phyloP scores from a whole-genome alignment of 176 grass and related monocot genomes.

The Zea luxurians region DNA sequence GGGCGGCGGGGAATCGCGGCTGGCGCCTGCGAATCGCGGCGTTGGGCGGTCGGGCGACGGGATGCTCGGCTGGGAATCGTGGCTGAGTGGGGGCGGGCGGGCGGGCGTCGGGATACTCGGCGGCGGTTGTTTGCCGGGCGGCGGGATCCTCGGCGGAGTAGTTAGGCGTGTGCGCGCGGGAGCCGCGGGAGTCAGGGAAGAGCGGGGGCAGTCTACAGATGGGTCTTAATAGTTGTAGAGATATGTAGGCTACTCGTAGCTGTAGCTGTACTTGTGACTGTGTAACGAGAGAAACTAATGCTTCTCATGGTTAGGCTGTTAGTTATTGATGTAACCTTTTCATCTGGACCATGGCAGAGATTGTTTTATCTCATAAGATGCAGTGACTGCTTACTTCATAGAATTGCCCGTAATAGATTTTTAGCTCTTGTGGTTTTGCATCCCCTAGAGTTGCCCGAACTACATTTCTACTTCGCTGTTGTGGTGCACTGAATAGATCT shows the following conservation, averaged over 20 bases:
- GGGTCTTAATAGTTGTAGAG: no score
- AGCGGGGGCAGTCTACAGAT: no score
- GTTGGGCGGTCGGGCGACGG: no score
- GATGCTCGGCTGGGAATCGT: no score
- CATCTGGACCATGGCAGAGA: conserved; percentile 1
- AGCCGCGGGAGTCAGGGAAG: no score
- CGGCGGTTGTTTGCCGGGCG: no score
- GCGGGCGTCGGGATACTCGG: no score
- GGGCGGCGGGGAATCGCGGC: no score
- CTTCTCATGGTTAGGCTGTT: conserved; percentile 33
- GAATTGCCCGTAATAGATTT: not conserved
- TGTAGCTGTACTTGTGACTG: conserved; percentile 15
- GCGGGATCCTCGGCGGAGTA: no score
- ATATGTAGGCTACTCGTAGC: conserved; percentile 18
- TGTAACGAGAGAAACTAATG: conserved; percentile 24
- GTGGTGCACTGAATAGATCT: not conserved
- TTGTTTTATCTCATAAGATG: not conserved
- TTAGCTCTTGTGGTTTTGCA: not conserved
- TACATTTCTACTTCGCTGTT: not conserved
- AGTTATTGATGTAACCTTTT: conserved; percentile 19
- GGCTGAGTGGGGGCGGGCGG: no score
- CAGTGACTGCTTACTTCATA: not conserved
- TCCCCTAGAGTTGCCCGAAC: not conserved
- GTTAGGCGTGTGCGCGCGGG: no score
- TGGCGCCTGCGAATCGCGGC: no score